Conservation (phyloP, 192 early-diverging fungal species). For the Backusella circina region DNA sequence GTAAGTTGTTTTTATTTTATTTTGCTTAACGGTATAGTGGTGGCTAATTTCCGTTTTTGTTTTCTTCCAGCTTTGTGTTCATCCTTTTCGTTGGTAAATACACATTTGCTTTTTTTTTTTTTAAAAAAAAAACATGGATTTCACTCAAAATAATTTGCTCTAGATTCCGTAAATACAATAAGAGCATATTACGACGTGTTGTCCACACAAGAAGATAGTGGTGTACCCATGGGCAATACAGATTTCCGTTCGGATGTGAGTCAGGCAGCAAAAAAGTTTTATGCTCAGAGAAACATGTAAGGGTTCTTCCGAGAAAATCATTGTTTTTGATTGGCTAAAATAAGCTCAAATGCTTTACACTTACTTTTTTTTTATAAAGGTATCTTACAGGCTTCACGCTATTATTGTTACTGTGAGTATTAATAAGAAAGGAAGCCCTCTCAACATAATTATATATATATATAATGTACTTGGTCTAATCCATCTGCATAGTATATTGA, state of each 20-base stretch:
- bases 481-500: slow-evolving; percentile 36
- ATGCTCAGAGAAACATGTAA: slow-evolving; percentile 57
- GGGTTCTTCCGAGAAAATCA: background rate
- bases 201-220: slow-evolving; percentile 7
- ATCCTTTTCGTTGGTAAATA: slow-evolving; percentile 49
- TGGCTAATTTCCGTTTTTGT: background rate
- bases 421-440: background rate
- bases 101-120: background rate
- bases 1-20: slow-evolving; percentile 30
- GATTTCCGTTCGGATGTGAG: slow-evolving; percentile 35
- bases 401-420: slow-evolving; percentile 45
- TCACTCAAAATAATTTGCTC: background rate
- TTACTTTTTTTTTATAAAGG: slow-evolving; percentile 29
- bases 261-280: slow-evolving; percentile 48
- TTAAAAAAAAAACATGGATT: too few relatives aligned
- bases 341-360: background rate
- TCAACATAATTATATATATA: background rate
- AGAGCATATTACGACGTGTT: slow-evolving; percentile 26
- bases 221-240: slow-evolving; percentile 1
- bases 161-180: slow-evolving; percentile 48
- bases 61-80: slow-evolving; percentile 41
- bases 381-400: slow-evolving; percentile 56
- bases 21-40: background rate
- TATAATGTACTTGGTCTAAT: background rate
- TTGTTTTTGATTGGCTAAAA: background rate